phyloP scores from a whole-genome alignment of 208 protist species.

The Acanthamoeba castellanii region DNA sequence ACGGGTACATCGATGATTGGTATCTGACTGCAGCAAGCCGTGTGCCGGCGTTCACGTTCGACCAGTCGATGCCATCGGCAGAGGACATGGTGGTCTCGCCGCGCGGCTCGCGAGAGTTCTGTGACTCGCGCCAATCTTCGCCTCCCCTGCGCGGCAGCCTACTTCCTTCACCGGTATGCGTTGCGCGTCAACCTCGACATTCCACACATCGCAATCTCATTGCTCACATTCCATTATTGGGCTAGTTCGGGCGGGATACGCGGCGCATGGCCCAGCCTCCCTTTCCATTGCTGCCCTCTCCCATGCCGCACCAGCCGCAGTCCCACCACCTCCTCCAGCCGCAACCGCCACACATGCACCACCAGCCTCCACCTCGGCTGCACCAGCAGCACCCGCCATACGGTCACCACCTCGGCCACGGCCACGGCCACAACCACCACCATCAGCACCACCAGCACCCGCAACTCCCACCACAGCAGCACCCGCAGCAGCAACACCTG shows the following conservation, averaged over 20 bases:
- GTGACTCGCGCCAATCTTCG: not conserved
- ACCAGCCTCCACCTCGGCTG: too few relatives aligned
- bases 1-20: too few relatives aligned
- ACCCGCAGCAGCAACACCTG: too few relatives aligned
- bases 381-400: too few relatives aligned
- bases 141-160: not conserved
- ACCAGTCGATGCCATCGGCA: too few relatives aligned
- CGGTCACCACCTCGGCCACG: too few relatives aligned
- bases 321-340: too few relatives aligned
- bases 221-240: not conserved
- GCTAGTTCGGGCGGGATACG: not conserved
- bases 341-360: too few relatives aligned
- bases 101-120: not conserved
- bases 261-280: not conserved
- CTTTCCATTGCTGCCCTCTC: not conserved
- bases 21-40: too few relatives aligned
- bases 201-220: too few relatives aligned
- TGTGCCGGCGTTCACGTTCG: too few relatives aligned
- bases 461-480: not conserved
- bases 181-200: not conserved
- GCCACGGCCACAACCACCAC: too few relatives aligned
- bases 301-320: not conserved
- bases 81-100: not conserved
- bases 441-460: not conserved
- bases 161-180: not conserved